Conservation (phyloP, 352 stramenopile species). For the Phytopythium oedochilum region DNA sequence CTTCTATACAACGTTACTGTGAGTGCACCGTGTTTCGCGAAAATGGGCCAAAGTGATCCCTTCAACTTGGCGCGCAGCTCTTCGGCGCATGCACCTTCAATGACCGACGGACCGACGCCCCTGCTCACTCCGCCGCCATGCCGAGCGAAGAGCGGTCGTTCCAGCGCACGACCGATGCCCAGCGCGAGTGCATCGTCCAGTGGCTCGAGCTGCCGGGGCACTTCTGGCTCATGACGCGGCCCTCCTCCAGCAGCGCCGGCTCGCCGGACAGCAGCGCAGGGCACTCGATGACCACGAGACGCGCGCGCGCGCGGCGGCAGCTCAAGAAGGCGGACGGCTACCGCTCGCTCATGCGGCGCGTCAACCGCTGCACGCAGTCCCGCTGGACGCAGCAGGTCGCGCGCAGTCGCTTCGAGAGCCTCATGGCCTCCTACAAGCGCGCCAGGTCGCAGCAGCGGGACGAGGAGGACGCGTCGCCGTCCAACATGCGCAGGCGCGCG, state of each 20-base stretch:
- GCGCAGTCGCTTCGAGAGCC: slow-evolving; percentile 54
- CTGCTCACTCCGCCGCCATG: too few relatives aligned
- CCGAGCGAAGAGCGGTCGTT: slow-evolving; percentile 45
- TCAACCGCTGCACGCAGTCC: slow-evolving; percentile 30
- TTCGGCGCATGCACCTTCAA: too few relatives aligned
- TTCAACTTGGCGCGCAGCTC: too few relatives aligned
- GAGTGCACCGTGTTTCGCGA: neutral
- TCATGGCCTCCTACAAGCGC: slow-evolving; percentile 39
- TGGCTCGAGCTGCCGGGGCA: slow-evolving; percentile 47
- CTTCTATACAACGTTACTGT: neutral
- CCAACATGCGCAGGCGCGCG: slow-evolving; percentile 15
- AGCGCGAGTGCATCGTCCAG: slow-evolving; percentile 43
- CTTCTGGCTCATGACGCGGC: slow-evolving; percentile 38
- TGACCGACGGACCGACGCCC: too few relatives aligned
- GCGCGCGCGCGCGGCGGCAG: slow-evolving; percentile 14
- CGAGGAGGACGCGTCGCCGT: neutral
- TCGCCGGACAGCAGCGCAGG: neutral
- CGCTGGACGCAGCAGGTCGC: slow-evolving; percentile 45
- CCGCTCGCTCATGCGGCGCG: slow-evolving; percentile 37
- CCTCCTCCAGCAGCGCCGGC: neutral
- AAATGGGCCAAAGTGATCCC: neutral
- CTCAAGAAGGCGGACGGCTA: slow-evolving; percentile 53
- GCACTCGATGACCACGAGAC: neutral
- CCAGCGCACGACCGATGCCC: slow-evolving; percentile 38
- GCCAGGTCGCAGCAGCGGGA: slow-evolving; percentile 15